Base-by-base conservation (phyloP, 1,139 yeast species). In the Saccharomyces hybrid region DNA sequence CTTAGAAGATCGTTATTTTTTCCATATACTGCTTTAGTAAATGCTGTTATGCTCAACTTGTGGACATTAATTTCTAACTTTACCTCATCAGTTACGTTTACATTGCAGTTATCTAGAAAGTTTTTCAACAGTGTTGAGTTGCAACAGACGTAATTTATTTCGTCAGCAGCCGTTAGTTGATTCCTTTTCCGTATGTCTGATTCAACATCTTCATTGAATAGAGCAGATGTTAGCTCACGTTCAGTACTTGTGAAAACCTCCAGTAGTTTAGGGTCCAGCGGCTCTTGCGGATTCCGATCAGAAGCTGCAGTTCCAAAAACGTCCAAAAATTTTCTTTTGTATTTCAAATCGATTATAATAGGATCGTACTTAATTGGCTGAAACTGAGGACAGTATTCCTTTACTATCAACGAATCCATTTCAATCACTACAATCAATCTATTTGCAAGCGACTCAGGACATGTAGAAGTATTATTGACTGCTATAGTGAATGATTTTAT, bases 381-480 rank as follows among this genome's bases (percentile, higher is more conserved):
- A 58, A 77, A 80, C 56, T 71, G 73, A 1, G 84, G 78, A 57
- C 78, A 79, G 61, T 78, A 81, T 61, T 79, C 81, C 61, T 82
- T 82, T 49, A 78, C 68, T 49, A 82, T 77, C 57, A 78, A 59
- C 16, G 77, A 77, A 54, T 76, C 78, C 42, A 81, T 78, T 53
- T 75, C 76, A 27, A 81, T 75, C 55, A 77, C 80, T 21, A 81
- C 73, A 50, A 78, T 69, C 12, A 82, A 62, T 58, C 78, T 75
- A 60, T 72, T 78, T 52, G 69, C 67, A n/a, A 67, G 42, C 4
- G 64, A 56, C 48, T 69, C 71, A 8, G 71, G 64, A 55, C 72
- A 69, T 12, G 61, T 58, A 1, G 66, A 57, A 1, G 66, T 62
- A 31, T 69, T 69, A 55, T 69, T 65, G 2, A 74, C 60, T 1